A percentile compares a stretch with the other conserved stretches of the same genome.
Conservation (phyloP, 192 early-diverging fungal genomes). For the Thoreauomyces humboldtii region DNA sequence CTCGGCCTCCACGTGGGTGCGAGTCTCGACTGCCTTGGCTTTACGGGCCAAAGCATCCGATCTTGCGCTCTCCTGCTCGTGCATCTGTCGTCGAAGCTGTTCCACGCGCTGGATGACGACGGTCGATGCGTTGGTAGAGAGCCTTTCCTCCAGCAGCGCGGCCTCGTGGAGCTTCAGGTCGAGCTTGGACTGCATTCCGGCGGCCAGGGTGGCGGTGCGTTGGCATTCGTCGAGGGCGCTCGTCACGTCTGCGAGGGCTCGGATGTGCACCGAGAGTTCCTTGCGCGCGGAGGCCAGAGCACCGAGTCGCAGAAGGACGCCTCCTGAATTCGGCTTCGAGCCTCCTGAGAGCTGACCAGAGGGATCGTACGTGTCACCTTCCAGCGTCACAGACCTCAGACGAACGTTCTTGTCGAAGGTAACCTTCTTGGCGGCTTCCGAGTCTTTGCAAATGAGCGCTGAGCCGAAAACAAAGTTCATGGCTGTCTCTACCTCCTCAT, state of each 20-base stretch:
- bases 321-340: slow-evolving; percentile 68
- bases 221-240: slow-evolving; percentile 56
- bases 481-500: slow-evolving; percentile 73
- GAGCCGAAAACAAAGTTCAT: slow-evolving; percentile 94
- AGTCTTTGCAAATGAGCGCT: slow-evolving; percentile 87
- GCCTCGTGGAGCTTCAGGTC: slow-evolving; percentile 77
- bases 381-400: slow-evolving; percentile 88
- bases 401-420: slow-evolving; percentile 85
- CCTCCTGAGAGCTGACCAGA: slow-evolving; percentile 92
- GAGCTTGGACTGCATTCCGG: slow-evolving; percentile 54
- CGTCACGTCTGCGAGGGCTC: slow-evolving; percentile 49
- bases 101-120: slow-evolving; percentile 60
- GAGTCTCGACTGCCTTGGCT: slow-evolving; percentile 48
- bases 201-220: slow-evolving; percentile 51
- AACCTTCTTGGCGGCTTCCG: slow-evolving; percentile 76
- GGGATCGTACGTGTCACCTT: slow-evolving; percentile 97
- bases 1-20: slow-evolving; percentile 65
- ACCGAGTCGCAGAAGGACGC: slow-evolving; percentile 74
- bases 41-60: slow-evolving; percentile 45
- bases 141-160: slow-evolving; percentile 67
- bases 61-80: slow-evolving; percentile 44
- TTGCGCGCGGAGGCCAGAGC: slow-evolving; percentile 61
- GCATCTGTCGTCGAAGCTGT: slow-evolving; percentile 52
- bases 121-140: slow-evolving; percentile 73
- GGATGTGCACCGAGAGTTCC: slow-evolving; percentile 35